Base-by-base conservation (phyloP, 2,329 filamentous ascomycete genomes). In the Purpureocillium lavendulum region DNA sequence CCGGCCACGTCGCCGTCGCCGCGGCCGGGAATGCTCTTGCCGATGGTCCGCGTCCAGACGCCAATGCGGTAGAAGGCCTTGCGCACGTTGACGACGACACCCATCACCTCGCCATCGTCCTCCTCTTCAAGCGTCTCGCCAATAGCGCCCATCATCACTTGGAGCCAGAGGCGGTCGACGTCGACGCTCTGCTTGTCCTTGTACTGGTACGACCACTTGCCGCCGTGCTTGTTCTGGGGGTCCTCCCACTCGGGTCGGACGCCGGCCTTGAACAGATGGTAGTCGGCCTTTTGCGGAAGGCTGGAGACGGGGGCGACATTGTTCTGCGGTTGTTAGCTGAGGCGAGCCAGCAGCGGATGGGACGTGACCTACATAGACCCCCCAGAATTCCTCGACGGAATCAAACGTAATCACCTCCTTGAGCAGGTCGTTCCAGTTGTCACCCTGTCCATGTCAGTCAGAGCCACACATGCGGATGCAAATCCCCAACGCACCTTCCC, bases 321-420 rank as follows among this genome's bases (percentile, higher is more conserved):
- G 77, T 98, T 98, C 94, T 98, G 43, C 15, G 26, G 8, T 9
- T 7, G n/a, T 24, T 14, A 37, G 30, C 16, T 28, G 45, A 30
- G 50, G 44, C 53, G 35, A 45, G 42, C 43, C 42, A 37, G 24
- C 6, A 7, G 14, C 7, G 16, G 18, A 30, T 31, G 10, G 11
- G 8, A 14, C 12, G n/a, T n/a, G n/a, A 73, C 89, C 62, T 76
- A 98, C 94, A 67, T 97, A 97, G 61, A 98, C 87, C 44, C 92
- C 92, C 92, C 92, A 98, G 68, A 98, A 98, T 65, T 98, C 94
- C 69, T 98, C 92, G 18, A 98, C 92, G 3, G 89, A 95, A 69
- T 95, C 87, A 58, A 98, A 97, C 41, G 87, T 96, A 58, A 98
- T 96, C 54, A 98, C 90, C 65, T 98, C 88, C 71, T 98, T 98